Percentiles rank a stretch among this genome's conserved stretches.
phyloP scores from a whole-genome alignment of 2,329 filamentous ascomycete species.

The Penicillium hesseltinei region DNA sequence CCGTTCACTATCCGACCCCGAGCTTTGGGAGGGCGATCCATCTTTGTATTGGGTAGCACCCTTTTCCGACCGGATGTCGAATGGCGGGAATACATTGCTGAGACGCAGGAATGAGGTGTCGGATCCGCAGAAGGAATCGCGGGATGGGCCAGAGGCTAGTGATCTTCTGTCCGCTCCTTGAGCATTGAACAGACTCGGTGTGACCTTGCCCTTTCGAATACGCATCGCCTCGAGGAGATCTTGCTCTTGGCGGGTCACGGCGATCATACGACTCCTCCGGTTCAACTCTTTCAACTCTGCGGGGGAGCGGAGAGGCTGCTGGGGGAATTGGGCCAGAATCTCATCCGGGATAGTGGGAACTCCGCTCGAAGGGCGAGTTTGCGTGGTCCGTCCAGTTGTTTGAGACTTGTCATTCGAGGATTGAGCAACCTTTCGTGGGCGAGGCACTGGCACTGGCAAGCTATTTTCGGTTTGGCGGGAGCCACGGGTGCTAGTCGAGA shows the following conservation, averaged over 20 bases:
- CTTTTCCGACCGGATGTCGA: slow-evolving; percentile 25
- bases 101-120: slow-evolving; percentile 43
- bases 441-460: slow-evolving; percentile 18
- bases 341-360: slow-evolving; percentile 38
- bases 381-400: slow-evolving; percentile 22
- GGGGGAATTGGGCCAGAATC: slow-evolving; percentile 26
- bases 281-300: slow-evolving; percentile 31
- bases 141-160: slow-evolving; percentile 31
- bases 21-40: slow-evolving; percentile 27
- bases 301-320: slow-evolving; percentile 22
- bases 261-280: slow-evolving; percentile 49
- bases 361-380: slow-evolving; percentile 31
- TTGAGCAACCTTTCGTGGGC: slow-evolving; percentile 7
- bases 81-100: slow-evolving; percentile 34
- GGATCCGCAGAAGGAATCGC: slow-evolving; percentile 36
- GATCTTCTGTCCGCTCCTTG: slow-evolving; percentile 30
- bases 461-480: slow-evolving; percentile 18
- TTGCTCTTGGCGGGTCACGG: slow-evolving; percentile 55
- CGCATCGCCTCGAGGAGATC: slow-evolving; percentile 52
- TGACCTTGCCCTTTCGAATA: slow-evolving; percentile 48
- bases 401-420: slow-evolving; percentile 30
- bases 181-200: slow-evolving; percentile 39
- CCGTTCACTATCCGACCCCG: slow-evolving; percentile 37
- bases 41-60: slow-evolving; percentile 31
- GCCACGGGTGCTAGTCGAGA: slow-evolving; percentile 27